phyloP scores from a whole-genome alignment of 1,284 basidiomycete genomes.

The Pseudozyma thailandica region DNA sequence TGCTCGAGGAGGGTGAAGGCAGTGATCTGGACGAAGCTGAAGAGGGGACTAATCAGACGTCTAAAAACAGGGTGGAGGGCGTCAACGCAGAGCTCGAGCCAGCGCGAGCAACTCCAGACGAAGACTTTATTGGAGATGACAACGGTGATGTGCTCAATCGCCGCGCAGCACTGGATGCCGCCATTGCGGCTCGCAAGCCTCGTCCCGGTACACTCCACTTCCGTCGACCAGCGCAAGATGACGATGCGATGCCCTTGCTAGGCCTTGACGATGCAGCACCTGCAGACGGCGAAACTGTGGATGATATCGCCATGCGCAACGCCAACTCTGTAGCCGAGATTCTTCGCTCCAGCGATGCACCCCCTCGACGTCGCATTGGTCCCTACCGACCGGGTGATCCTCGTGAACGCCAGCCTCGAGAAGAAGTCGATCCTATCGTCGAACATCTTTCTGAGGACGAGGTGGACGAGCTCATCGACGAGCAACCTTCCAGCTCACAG shows the following conservation, averaged over 20 bases:
- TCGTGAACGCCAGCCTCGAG: neutral
- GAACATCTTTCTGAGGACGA: slow-evolving; percentile 14
- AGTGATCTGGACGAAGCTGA: slow-evolving; percentile 9
- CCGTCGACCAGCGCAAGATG: slow-evolving; percentile 22
- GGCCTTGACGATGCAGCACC: slow-evolving; percentile 10
- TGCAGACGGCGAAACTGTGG: slow-evolving; percentile 14
- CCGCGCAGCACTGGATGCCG: slow-evolving; percentile 32
- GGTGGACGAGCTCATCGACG: slow-evolving; percentile 34
- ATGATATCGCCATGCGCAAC: slow-evolving; percentile 34
- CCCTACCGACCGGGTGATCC: slow-evolving; percentile 28
- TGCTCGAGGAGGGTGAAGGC: slow-evolving; percentile 26
- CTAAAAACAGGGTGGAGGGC: slow-evolving; percentile 5
- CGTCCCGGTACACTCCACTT: slow-evolving; percentile 38
- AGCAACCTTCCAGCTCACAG: neutral
- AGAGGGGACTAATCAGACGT: neutral
- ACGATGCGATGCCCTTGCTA: slow-evolving; percentile 17
- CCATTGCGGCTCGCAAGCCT: slow-evolving; percentile 25
- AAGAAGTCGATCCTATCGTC: slow-evolving; percentile 17
- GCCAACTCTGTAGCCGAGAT: slow-evolving; percentile 19
- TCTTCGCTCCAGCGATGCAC: slow-evolving; percentile 10
- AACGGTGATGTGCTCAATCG: slow-evolving; percentile 24
- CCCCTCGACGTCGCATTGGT: slow-evolving; percentile 27
- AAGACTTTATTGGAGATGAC: slow-evolving; percentile 39
- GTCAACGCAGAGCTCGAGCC: slow-evolving; percentile 10
- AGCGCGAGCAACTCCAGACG: slow-evolving; percentile 25